Evolutionary conservation across 805 yeast species (phyloP).

Genomic region (Candida insectorum): DNA sequence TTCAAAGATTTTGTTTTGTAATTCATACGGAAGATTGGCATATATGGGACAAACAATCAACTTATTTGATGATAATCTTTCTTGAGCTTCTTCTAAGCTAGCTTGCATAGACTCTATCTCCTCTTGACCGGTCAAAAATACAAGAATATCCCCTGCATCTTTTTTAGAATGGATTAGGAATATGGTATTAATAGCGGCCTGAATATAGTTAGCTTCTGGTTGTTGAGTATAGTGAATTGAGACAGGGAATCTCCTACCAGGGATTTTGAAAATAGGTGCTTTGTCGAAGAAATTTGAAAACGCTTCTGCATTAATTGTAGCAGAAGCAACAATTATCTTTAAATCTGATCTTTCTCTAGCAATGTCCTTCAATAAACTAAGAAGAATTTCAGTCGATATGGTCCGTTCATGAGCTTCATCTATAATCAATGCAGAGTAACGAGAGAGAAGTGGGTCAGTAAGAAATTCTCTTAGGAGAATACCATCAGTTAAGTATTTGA

Average conservation of each 20-base stretch:
- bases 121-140: slow-evolving; percentile 93
- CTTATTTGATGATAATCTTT: slow-evolving; percentile 58
- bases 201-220: slow-evolving; percentile 88
- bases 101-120: slow-evolving; percentile 86
- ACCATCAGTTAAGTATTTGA: slow-evolving; percentile 96
- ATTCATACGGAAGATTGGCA: slow-evolving; percentile 84
- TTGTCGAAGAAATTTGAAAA: slow-evolving; percentile 76
- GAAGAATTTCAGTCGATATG: slow-evolving; percentile 77
- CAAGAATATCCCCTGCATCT: slow-evolving; percentile 78
- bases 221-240: slow-evolving; percentile 77
- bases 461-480: slow-evolving; percentile 84
- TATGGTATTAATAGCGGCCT: slow-evolving; percentile 84
- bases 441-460: slow-evolving; percentile 63
- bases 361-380: slow-evolving; percentile 78
- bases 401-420: slow-evolving; percentile 99
- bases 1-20: slow-evolving; percentile 78
- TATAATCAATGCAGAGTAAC: slow-evolving; percentile 81
- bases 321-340: slow-evolving; percentile 86
- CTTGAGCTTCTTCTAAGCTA: slow-evolving; percentile 60
- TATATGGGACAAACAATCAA: slow-evolving; percentile 82
- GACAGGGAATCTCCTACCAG: slow-evolving; percentile 93
- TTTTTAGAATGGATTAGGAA: slow-evolving; percentile 80
- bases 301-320: slow-evolving; percentile 88
- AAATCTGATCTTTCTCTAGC: slow-evolving; percentile 62
- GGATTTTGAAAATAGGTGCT: slow-evolving; percentile 86